Evolutionary conservation across 176 grass and related monocot species (phyloP), one percentile per base, ranked within the genome.

Genomic region (Zea luxurians): DNA sequence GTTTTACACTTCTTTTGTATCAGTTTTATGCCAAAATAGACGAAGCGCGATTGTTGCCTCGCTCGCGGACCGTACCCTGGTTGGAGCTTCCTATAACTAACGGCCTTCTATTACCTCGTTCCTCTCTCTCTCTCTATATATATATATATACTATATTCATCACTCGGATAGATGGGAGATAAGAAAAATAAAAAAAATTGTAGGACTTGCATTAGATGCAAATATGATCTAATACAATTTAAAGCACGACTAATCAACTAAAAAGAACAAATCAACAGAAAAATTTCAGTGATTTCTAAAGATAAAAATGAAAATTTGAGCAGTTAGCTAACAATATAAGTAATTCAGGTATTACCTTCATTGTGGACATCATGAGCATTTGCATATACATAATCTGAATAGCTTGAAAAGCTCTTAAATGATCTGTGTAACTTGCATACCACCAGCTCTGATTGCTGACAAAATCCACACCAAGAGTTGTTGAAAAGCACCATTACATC

Each of bases 391-490:
- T 27, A 77, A 40, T 81, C 76, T 45, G 64, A 89, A 13, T 60
- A 62, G 61, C 74, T 93, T 45, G 64, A 89, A 13, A 50, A 62
- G 61, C 74, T 93, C 68, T 84, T 91, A 66, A 97, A 89, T 66
- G 89, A 83, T 80, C 73, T 81, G 70, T 91, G 78, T 48, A 97
- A 78, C 84, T 97, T 91, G 83, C 94, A 84, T 42, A 97, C 73
- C 75, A 97, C 78, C 52, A 93, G 62, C 27, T 93, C 91, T 86
- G 88, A 83, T 75, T 84, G 83, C 75, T 93, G 91, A 64, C 94
- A 97, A 87, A 97, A 93, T 64, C 94, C 94, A 78, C 94, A 97
- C 94, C 94, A 97, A 43, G 94, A 86, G 86, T 84, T 91, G 83
- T 82, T 97, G 85, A 97, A 91, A 71, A 97, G 79, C 73, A 97